Evolutionary conservation across 768 basidiomycete species (phyloP), one percentile per base, ranked within the genome.

Genomic region (Serendipita indica): DNA sequence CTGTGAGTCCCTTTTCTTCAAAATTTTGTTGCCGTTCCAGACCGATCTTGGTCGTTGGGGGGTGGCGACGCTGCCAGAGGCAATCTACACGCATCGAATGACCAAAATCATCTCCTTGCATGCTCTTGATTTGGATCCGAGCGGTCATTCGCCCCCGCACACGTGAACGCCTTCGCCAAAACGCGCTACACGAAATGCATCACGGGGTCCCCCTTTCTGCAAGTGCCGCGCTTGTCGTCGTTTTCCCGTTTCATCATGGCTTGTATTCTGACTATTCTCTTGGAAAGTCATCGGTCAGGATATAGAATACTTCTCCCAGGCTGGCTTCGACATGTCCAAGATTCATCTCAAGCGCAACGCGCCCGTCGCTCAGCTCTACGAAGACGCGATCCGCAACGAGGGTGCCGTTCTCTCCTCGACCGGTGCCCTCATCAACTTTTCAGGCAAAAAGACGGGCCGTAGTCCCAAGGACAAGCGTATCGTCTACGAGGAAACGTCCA

Each of bases 401-500:
- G 94, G 94, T 60, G 96, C 96, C 66, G 89, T 99, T 75, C 87
- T 99, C 73, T 93, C 96, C 58, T 83, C 88, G 30, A 88, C 84
- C 3, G 96, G 96, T 57, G 92, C 96, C 18, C 76, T 99, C 66
- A 99, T 99, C 83, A 99, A 99, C 80, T 99, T 98, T 67, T 96
- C 92, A 7, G 96, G 96, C 28, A 98, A 97, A 79, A 99, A 99
- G 79, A 98, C 96, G 2, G 96, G 96, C 59, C 80, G 96, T 52
- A 86, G 83, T 65, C 96, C 96, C 57, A 99, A 98, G 71, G 96
- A 99, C 81, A 99, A 98, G 80, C 92, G 96, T 62, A 97, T 99
- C 68, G 96, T 99, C 67, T 98, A 77, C 69, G 96, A 99, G 71
- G 93, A 98, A 65, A 86, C 89, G 57, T 85, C 82, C 73, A 96